Evolutionary conservation across 176 grass and related monocot species (phyloP), one percentile per base, ranked within the genome.

Genomic region (bread wheat (Triticum aestivum)): DNA sequence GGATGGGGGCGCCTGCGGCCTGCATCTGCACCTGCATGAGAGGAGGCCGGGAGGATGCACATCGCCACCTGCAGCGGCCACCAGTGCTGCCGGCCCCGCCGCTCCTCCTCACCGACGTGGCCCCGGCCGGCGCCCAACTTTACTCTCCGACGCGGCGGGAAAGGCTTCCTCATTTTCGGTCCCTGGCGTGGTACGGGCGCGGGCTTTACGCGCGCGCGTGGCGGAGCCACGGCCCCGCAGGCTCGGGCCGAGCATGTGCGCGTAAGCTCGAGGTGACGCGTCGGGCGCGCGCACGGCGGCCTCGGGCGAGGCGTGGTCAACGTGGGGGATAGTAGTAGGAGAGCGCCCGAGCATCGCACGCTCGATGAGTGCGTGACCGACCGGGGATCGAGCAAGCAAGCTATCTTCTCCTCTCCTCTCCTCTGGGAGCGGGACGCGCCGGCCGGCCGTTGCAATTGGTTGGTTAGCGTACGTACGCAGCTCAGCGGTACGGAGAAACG

Each of bases 281-380:
- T 49, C 45, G 45, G 45, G 45, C 12, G 12, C 45, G 45, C 45
- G 4, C 45, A 14, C 45, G 51, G 72, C 37, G 51, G 79, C 37
- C 78, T 65, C 83, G 79, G 52, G 73, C 2, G 34, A 10, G 61
- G 66, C 9, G 59, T 18, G 75, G 89, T 84, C 89, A 87, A 87
- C 84, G 70, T 82, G 44, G 45, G 44, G 11, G 9, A 45, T 11
- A 4, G 44, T 11, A 47, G 44, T 39, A n/a, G 10, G 11, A 30
- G 26, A 20, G 52, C 52, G 52, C 52, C 8, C 5, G 0, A 7
- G 49, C 49, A 17, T 17, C 10, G 49, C 49, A 52, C 62, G 24
- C 61, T 11, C 9, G 23, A 24, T 44, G 39, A 17, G 13, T 52
- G 5, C 14, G 49, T 30, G 68, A 61, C 33, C 23, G 21, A 27